Evolutionary conservation across 768 basidiomycete species (phyloP).

Genomic region (Boletus insuetus): DNA sequence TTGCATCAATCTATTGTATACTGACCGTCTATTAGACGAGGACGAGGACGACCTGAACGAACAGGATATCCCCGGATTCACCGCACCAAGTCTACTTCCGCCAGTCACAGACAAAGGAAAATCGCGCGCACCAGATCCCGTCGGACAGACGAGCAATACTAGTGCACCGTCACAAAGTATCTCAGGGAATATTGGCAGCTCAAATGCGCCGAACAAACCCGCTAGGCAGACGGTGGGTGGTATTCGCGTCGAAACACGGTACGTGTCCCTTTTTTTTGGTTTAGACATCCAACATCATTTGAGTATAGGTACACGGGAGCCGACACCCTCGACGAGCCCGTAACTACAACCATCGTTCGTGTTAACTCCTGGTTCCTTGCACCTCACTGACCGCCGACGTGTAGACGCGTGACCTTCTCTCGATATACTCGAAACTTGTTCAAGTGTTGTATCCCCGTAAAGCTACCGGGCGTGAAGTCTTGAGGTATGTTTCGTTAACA

Average conservation of each 20-base stretch:
- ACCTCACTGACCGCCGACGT: conserved; percentile 7
- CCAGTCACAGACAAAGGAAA: conserved; percentile 66
- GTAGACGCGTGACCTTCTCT: conserved; percentile 83
- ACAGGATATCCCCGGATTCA: conserved; percentile 76
- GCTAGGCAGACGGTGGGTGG: conserved; percentile 76
- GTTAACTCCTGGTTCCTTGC: conserved; percentile 1
- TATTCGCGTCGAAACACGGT: conserved; percentile 87
- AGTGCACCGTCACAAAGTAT: conserved; percentile 38
- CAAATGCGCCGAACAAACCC: conserved; percentile 40
- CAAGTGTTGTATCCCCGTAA: conserved; percentile 91
- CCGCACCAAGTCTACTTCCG: conserved; percentile 56
- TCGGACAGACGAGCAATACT: conserved; percentile 39
- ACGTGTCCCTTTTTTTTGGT: conserved; percentile 18
- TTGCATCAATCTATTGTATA: background rate
- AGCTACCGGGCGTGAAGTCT: conserved; percentile 71
- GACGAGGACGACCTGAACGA: conserved; percentile 80
- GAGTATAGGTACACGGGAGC: conserved; percentile 61
- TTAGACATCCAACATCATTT: background rate
- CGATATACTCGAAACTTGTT: conserved; percentile 88
- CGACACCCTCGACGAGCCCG: conserved; percentile 91
- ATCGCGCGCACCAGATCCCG: conserved; percentile 55
- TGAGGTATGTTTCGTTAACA: conserved; percentile 48
- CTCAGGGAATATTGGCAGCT: conserved; percentile 72
- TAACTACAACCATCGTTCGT: conserved; percentile 83
- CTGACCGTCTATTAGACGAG: conserved; percentile 45